Conservation (phyloP, 345 rosid species). For the Eutrema japonicum region DNA sequence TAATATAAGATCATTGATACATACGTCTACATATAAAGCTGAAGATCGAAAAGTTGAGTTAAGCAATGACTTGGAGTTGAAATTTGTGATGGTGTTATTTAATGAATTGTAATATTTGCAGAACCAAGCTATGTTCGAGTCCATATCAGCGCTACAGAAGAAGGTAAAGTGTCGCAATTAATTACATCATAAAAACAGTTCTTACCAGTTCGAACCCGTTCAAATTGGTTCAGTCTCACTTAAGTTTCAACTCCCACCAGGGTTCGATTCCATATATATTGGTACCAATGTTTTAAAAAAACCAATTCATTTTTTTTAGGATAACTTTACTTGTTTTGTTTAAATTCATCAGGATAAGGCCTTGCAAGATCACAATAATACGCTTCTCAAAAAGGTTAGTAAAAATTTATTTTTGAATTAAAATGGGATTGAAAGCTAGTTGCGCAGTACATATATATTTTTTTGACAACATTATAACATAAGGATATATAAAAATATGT, state of each 20-base stretch:
- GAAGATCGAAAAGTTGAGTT: neutral
- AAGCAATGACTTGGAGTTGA: neutral
- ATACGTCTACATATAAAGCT: neutral
- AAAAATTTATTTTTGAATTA: neutral
- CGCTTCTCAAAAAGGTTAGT: conserved; percentile 74
- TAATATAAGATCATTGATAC: conserved; percentile 32
- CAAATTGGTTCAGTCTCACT: too few species aligned
- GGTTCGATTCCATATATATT: too few species aligned
- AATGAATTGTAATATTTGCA: conserved; percentile 36
- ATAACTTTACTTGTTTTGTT: neutral
- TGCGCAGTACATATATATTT: too few species aligned
- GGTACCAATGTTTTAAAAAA: too few species aligned
- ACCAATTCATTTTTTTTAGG: too few species aligned
- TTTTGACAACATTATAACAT: neutral
- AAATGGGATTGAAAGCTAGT: neutral
- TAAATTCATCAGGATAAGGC: conserved; percentile 60
- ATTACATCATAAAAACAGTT: neutral
- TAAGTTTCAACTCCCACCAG: too few species aligned
- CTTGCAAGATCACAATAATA: conserved; percentile 69
- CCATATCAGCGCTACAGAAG: conserved; percentile 82
- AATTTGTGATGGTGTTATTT: neutral
- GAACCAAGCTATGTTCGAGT: conserved; percentile 84
- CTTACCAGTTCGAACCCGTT: too few species aligned
- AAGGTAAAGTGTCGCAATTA: conserved; percentile 53
- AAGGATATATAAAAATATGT: neutral